These are phyloP conservation scores for Pseudotsuga menziesii DNA, from an alignment of 75 land plant species.

Conservation along the genomic window DNA sequence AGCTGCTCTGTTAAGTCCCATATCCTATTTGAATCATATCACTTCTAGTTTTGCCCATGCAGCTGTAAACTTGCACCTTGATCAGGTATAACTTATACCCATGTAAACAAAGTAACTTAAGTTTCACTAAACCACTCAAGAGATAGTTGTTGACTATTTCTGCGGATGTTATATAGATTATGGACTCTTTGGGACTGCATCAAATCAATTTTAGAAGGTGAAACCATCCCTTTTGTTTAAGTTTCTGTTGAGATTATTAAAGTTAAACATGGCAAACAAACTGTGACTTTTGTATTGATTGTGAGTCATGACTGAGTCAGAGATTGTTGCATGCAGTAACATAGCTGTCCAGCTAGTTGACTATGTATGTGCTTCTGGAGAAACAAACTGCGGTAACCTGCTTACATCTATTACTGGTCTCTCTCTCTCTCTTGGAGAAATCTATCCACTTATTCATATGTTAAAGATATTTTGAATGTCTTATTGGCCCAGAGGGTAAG, in stretches of 20 bases:
- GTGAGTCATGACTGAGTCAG: not conserved
- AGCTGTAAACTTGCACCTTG: slow-evolving; percentile 59
- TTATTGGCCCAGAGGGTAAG: too few species aligned
- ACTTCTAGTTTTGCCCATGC: slow-evolving; percentile 51
- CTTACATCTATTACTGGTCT: slow-evolving; percentile 79
- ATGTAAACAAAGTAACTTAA: not conserved
- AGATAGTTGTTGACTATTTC: not conserved
- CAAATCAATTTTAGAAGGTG: slow-evolving; percentile 88
- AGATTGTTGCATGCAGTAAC: slow-evolving; percentile 27
- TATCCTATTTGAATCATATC: slow-evolving; percentile 76
- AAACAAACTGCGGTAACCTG: slow-evolving; percentile 59
- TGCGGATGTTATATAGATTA: slow-evolving; percentile 26
- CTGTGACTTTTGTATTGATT: not conserved
- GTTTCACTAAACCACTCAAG: not conserved
- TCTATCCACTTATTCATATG: too few species aligned
- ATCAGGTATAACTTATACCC: slow-evolving; percentile 32
- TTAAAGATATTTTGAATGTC: too few species aligned
- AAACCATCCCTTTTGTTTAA: not conserved
- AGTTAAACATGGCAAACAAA: not conserved
- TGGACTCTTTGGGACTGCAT: slow-evolving; percentile 65
- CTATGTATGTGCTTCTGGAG: slow-evolving; percentile 47
- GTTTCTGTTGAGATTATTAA: not conserved
- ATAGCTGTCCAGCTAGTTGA: slow-evolving; percentile 57
- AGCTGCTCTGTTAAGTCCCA: slow-evolving; percentile 87
- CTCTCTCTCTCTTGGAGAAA: not conserved